Conservation (phyloP, 148 eudicot genomes). For the Camellia lanceoleosa region DNA sequence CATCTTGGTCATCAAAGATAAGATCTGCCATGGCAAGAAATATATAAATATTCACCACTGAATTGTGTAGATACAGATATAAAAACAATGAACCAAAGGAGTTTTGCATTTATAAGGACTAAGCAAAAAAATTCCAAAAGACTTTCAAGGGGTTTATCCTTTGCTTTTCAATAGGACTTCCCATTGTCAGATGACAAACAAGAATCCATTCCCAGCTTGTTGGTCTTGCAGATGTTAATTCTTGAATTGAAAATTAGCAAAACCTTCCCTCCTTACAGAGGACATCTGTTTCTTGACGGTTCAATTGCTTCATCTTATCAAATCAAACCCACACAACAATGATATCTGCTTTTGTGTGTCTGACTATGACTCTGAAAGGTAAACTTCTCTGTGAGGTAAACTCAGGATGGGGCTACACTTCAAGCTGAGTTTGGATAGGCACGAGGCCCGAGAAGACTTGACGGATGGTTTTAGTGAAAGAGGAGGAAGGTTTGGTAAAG, state of each 20-base stretch:
- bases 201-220: slow-evolving; percentile 7
- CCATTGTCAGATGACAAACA: not conserved
- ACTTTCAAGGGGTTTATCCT: not conserved
- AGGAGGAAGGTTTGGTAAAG: too few relatives aligned
- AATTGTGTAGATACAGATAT: not conserved
- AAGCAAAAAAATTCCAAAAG: too few relatives aligned
- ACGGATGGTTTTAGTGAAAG: too few relatives aligned
- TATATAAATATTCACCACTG: not conserved
- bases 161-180: not conserved
- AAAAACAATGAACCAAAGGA: not conserved
- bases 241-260: slow-evolving; percentile 6
- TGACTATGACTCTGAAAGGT: too few relatives aligned
- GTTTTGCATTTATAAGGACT: not conserved
- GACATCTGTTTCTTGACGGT: not conserved
- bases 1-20: not conserved
- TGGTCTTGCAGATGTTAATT: not conserved
- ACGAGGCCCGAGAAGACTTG: too few relatives aligned
- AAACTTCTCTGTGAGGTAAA: too few relatives aligned
- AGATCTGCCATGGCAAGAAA: slow-evolving; percentile 6
- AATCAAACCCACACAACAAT: not conserved
- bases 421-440: too few relatives aligned
- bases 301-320: not conserved
- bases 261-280: not conserved
- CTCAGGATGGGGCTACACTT: too few relatives aligned
- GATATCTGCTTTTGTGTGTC: not conserved